These are phyloP conservation scores for Lasiosphaeria hispida DNA, from an alignment of 495 filamentous ascomycete species.

Conservation along the genomic window DNA sequence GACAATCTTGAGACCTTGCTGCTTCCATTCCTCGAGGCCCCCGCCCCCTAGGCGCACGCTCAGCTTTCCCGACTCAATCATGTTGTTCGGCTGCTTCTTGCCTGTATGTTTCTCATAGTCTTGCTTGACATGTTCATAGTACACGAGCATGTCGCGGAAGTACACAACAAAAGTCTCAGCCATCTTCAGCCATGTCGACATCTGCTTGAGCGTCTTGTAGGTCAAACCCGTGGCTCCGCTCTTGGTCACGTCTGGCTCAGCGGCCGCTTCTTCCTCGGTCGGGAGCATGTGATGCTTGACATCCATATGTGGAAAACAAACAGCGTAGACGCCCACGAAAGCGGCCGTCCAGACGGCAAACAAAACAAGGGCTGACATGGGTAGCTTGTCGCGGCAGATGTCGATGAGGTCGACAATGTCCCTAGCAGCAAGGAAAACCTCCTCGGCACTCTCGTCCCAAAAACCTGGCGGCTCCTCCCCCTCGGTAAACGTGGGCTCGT, in stretches of 20 bases:
- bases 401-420: slow-evolving; percentile 74
- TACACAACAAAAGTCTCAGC: slow-evolving; percentile 67
- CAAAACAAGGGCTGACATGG: slow-evolving; percentile 76
- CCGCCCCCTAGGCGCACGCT: slow-evolving; percentile 55
- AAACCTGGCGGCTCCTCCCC: slow-evolving; percentile 53
- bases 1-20: slow-evolving; percentile 32
- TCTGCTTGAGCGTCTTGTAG: slow-evolving; percentile 48
- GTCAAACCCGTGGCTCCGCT: slow-evolving; percentile 39
- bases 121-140: slow-evolving; percentile 62
- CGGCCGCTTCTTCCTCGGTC: slow-evolving; percentile 19
- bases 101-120: slow-evolving; percentile 47
- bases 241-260: slow-evolving; percentile 26
- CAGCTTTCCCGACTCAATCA: slow-evolving; percentile 22
- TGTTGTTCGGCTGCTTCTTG: slow-evolving; percentile 18
- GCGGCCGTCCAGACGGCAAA: slow-evolving; percentile 82
- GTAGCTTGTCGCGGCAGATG: slow-evolving; percentile 67
- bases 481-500: slow-evolving; percentile 62
- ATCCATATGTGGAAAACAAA: slow-evolving; percentile 79
- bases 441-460: slow-evolving; percentile 72
- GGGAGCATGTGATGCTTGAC: slow-evolving; percentile 56
- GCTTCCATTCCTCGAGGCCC: slow-evolving; percentile 70
- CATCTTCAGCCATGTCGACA: slow-evolving; percentile 67
- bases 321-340: slow-evolving; percentile 67
- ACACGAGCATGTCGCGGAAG: slow-evolving; percentile 64
- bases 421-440: slow-evolving; percentile 69